Base-by-base conservation (phyloP, 768 basidiomycete species). In the Suillus placidus region DNA sequence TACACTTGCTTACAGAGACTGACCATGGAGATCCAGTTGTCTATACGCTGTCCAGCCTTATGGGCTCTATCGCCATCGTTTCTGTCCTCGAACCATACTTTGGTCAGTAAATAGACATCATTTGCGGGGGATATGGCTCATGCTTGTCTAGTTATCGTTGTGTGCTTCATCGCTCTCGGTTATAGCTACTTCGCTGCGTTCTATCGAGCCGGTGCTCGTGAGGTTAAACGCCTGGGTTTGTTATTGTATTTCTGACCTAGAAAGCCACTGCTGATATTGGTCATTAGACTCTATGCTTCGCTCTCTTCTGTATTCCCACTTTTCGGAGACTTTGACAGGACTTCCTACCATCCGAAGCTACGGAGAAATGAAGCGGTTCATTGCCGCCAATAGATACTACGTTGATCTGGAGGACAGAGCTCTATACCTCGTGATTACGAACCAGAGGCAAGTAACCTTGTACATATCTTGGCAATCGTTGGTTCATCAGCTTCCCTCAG, bases 331-430 rank as follows among this genome's bases (percentile, higher is more conserved):
- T 0, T 79, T 93, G 3, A 87, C 87, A 71, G 91, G 91, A 12
- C 78, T 88, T 35, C 81, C 87, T 0, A 92, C 89, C 4, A 87
- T 93, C 51, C 84, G 92, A 42, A 90, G 90, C 42, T 94, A 92
- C 68, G 87, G 88, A 40, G 86, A 86, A 69, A 80, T 84, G 2
- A 71, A 79, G 0, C 82, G 89, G 14, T 95, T 93, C 77, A 76
- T 89, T 30, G 73, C 78, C 16, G 85, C 88, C 57, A 93, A 93
- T 71, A 81, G 85, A 69, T 81, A 83, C 51, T 86, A 85, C 71
- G 85, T 91, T 64, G 91, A 93, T 71, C 81, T 91, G 20, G 91
- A 94, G 76, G 87, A 92, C 70, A 82, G 92, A n/a, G 90, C 91
- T 0, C 80, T 90, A 54, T 85, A 85, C 67, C 74, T 91, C 30